These are phyloP conservation scores for Haplosporangium sp. DNA, from an alignment of 371 early-diverging fungal species.

Conservation along the genomic window DNA sequence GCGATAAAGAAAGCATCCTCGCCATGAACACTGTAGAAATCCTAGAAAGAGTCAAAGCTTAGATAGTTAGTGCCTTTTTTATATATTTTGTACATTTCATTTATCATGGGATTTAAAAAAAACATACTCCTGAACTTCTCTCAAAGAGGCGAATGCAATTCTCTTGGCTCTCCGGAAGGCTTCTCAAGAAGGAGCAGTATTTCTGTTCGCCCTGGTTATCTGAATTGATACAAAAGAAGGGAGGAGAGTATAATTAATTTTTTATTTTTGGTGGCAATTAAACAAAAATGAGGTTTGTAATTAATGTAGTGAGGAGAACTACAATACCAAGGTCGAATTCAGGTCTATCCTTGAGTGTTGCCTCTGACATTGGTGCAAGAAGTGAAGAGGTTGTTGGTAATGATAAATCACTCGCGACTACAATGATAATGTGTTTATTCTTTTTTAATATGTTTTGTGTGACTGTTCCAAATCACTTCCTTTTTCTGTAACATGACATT, in stretches of 20 bases:
- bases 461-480: no score
- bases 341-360: constrained; percentile 51
- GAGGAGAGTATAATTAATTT: neutral
- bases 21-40: constrained; percentile 90
- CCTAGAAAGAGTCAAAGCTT: constrained; percentile 39
- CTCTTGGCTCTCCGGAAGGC: constrained; percentile 59
- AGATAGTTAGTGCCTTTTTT: neutral
- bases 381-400: neutral
- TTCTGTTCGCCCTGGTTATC: constrained; percentile 61
- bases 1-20: constrained; percentile 91
- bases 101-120: no score
- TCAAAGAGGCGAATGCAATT: constrained; percentile 77
- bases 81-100: no score
- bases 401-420: neutral
- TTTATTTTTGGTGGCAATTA: constrained; percentile 24
- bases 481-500: no score
- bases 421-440: no score
- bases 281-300: neutral
- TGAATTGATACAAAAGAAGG: constrained; percentile 4
- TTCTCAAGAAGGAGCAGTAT: constrained; percentile 63
- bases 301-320: neutral
- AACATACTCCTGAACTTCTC: constrained; percentile 65
- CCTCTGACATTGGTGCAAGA: constrained; percentile 28
- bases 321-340: constrained; percentile 53
- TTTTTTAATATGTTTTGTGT: no score